phyloP scores from a whole-genome alignment of 176 grass and related monocot species.

The Alloteropsis semialata region DNA sequence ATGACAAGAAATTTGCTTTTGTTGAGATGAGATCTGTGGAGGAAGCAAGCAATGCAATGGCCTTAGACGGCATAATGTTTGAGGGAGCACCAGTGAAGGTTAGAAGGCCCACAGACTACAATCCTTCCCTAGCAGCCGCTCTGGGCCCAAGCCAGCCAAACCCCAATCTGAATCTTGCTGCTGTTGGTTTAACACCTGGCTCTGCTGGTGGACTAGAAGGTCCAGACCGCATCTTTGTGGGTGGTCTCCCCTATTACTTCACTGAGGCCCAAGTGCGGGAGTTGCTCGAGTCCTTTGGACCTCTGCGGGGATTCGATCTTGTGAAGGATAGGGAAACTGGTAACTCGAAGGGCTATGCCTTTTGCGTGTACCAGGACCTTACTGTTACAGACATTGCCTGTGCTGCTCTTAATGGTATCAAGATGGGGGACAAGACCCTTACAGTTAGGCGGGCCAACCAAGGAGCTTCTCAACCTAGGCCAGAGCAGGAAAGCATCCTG shows the following conservation, averaged over 20 bases:
- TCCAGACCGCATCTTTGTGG: constrained; percentile 94
- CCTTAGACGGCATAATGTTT: constrained; percentile 95
- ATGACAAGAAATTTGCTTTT: constrained; percentile 99
- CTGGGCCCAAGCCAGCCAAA: constrained; percentile 92
- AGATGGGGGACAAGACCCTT: constrained; percentile 99
- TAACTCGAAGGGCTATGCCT: constrained; percentile 96
- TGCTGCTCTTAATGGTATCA: no score
- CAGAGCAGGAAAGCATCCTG: constrained; percentile 84
- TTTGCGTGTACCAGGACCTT: constrained; percentile 95
- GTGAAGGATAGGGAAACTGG: constrained; percentile 98
- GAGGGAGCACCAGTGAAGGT: constrained; percentile 96
- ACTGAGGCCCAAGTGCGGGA: constrained; percentile 93
- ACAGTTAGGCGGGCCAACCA: constrained; percentile 95
- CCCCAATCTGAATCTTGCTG: constrained; percentile 91
- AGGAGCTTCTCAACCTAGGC: constrained; percentile 77
- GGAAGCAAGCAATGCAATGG: no score
- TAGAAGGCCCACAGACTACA: constrained; percentile 91
- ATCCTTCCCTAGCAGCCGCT: constrained; percentile 94
- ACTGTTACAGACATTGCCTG: constrained; percentile 91
- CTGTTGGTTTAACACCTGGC: constrained; percentile 82
- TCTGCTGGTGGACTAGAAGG: constrained; percentile 95
- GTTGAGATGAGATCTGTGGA: constrained; percentile 99
- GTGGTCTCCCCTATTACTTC: constrained; percentile 96
- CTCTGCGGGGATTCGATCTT: constrained; percentile 91
- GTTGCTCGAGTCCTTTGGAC: constrained; percentile 92